These are phyloP conservation scores for Saturnispora saitoi DNA, from an alignment of 805 yeast genomes.

Conservation along the genomic window DNA sequence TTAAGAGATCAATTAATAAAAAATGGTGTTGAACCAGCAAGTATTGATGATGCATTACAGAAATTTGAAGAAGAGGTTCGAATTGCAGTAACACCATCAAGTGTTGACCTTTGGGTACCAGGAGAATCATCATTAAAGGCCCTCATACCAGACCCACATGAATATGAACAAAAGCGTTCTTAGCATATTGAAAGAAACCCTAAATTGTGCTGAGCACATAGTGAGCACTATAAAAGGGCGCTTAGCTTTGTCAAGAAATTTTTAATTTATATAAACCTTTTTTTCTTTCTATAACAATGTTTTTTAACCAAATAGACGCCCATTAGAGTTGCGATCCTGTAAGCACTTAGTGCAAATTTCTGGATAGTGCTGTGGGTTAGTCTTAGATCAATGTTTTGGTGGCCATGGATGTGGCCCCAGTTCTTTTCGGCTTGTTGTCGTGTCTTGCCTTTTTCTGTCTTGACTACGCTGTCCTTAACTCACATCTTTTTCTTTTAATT, in stretches of 20 bases:
- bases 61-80: slow-evolving; percentile 53
- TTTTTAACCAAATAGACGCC: slow-evolving; percentile 58
- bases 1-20: slow-evolving; percentile 52
- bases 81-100: slow-evolving; percentile 46
- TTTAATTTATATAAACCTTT: background rate
- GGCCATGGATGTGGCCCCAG: slow-evolving; percentile 21
- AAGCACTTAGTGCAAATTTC: slow-evolving; percentile 32
- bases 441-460: slow-evolving; percentile 34
- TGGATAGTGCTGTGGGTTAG: slow-evolving; percentile 83
- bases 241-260: background rate
- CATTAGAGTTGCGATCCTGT: slow-evolving; percentile 65
- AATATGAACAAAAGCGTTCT: slow-evolving; percentile 35
- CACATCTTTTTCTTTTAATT: slow-evolving; percentile 32
- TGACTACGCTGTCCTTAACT: slow-evolving; percentile 71
- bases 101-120: slow-evolving; percentile 54
- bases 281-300: slow-evolving; percentile 22
- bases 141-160: slow-evolving; percentile 50
- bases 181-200: background rate
- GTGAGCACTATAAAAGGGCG: slow-evolving; percentile 10
- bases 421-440: slow-evolving; percentile 51
- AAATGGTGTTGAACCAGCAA: slow-evolving; percentile 48
- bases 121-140: slow-evolving; percentile 42
- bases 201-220: background rate
- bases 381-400: slow-evolving; percentile 52
- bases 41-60: slow-evolving; percentile 41